These are phyloP conservation scores for Ustulina deusta DNA, from an alignment of 2,329 filamentous ascomycete genomes.

Conservation along the genomic window DNA sequence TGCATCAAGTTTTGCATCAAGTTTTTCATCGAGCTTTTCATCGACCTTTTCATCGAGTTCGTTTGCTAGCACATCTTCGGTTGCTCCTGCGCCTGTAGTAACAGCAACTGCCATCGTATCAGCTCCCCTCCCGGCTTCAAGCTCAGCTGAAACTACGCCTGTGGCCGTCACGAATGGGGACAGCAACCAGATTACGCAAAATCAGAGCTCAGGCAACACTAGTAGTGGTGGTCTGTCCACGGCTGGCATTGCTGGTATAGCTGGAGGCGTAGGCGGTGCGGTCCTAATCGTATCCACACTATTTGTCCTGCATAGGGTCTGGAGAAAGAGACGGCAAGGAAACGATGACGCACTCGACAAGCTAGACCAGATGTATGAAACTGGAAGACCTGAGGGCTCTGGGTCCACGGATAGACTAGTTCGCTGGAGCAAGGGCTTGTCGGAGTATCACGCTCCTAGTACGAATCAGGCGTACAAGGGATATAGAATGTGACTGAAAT, in stretches of 20 bases:
- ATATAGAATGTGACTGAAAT: slow-evolving; percentile 46
- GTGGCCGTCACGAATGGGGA: slow-evolving; percentile 11
- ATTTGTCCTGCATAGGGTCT: slow-evolving; percentile 48
- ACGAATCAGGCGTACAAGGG: slow-evolving; percentile 42
- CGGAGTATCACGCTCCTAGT: slow-evolving; percentile 47
- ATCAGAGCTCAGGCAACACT: slow-evolving; percentile 31
- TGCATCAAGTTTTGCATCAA: background rate
- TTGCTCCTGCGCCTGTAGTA: slow-evolving; percentile 5
- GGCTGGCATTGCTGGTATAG: slow-evolving; percentile 48
- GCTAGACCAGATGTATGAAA: slow-evolving; percentile 49
- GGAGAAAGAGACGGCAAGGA: slow-evolving; percentile 48
- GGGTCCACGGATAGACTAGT: slow-evolving; percentile 45
- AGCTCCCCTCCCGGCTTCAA: slow-evolving; percentile 5
- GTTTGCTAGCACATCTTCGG: slow-evolving; percentile 21
- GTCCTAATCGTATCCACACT: slow-evolving; percentile 44
- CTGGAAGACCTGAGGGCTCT: slow-evolving; percentile 44
- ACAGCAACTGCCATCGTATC: slow-evolving; percentile 5
- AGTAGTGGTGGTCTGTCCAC: slow-evolving; percentile 40
- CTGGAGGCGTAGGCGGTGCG: slow-evolving; percentile 47
- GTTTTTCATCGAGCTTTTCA: slow-evolving; percentile 27
- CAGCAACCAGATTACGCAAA: slow-evolving; percentile 42
- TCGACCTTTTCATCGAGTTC: slow-evolving; percentile 29
- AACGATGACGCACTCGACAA: slow-evolving; percentile 46
- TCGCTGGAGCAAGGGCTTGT: slow-evolving; percentile 50
- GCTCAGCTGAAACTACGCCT: slow-evolving; percentile 23